Conservation (phyloP, 805 yeast genomes). For the Naumovozyma dairenensis region DNA sequence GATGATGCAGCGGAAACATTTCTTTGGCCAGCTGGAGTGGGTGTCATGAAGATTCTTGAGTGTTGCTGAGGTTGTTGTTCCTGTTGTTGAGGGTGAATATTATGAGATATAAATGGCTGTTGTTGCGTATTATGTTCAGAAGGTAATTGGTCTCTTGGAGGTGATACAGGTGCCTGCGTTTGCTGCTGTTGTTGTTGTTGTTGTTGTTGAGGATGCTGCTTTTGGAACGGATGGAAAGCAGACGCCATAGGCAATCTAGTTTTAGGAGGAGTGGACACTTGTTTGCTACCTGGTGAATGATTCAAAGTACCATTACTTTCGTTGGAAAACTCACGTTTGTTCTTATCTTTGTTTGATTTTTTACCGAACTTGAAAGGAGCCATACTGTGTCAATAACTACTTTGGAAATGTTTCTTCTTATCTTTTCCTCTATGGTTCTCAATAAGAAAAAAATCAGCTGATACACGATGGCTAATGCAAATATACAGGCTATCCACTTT, state of each 20-base stretch:
- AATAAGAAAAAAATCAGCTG: too few species aligned
- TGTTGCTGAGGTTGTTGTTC: constrained; percentile 2
- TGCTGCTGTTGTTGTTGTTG: constrained; percentile 3
- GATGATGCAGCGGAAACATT: constrained; percentile 23
- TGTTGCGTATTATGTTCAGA: too few species aligned
- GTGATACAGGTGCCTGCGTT: too few species aligned
- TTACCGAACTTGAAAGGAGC: constrained; percentile 51
- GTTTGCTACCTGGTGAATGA: constrained; percentile 6
- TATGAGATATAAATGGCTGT: too few species aligned
- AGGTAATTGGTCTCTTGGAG: neutral
- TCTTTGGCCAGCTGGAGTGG: constrained; percentile 23
- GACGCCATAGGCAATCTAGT: constrained; percentile 5
- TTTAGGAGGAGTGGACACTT: constrained; percentile 12
- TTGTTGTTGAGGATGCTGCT: constrained; percentile 11
- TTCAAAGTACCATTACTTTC: constrained; percentile 9
- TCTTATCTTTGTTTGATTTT: constrained; percentile 33
- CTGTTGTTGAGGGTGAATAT: too few species aligned
- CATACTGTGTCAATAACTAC: constrained; percentile 25
- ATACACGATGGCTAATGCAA: too few species aligned
- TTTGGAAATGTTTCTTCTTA: too few species aligned
- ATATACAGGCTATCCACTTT: too few species aligned
- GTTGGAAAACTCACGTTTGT: constrained; percentile 6
- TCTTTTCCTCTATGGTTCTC: too few species aligned
- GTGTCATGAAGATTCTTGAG: constrained; percentile 14
- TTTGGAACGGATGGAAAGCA: constrained; percentile 6